Evolutionary conservation across 257 asterid species (phyloP), one percentile per base, ranked within the genome.

Genomic region (Leptodermis oblonga): DNA sequence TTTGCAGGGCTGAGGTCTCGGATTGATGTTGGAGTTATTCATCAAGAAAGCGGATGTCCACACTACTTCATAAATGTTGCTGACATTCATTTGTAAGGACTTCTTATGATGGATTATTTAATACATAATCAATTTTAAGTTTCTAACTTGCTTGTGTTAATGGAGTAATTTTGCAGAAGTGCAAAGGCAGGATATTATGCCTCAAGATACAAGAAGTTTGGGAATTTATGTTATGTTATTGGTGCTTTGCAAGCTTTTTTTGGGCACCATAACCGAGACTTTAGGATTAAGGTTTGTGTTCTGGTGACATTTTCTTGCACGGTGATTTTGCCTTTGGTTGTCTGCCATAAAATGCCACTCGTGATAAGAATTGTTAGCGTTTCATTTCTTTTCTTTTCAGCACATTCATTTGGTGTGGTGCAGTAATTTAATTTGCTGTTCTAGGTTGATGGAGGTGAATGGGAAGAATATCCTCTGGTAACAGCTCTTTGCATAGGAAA

Each of bases 131-230:
- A 28, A 45, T 15, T 49, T 34, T 18, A 11, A 2, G 26, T 18
- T 49, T 49, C 18, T 30, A n/a, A n/a, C 3, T 62, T 23, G 66
- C 56, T 31, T 72, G 56, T 56, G 25, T 59, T 67, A n/a, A 58
- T 67, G 14, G 70, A 67, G 7, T 59, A 33, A 71, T 68, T 68
- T 54, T 73, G 76, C 83, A 92, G 97, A 85, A 92, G 96, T 70
- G 96, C 98, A 17, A 89, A 89, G 82, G 98, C 98, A 54, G 98
- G 98, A 77, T 89, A 86, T 70, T 82, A 83, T 76, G 92, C 98
- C 69, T 85, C 96, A 69, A 81, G 87, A 78, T 92, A 92, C 90
- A 89, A 89, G 83, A 87, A 82, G 70, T 92, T 87, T 45, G 96
- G 98, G 66, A 92, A 89, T 78, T 78, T 89, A 39, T 92, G 98